Evolutionary conservation across 805 yeast genomes (phyloP), one percentile per base, ranked within the genome.

Genomic region (Torulaspora maleeae): DNA sequence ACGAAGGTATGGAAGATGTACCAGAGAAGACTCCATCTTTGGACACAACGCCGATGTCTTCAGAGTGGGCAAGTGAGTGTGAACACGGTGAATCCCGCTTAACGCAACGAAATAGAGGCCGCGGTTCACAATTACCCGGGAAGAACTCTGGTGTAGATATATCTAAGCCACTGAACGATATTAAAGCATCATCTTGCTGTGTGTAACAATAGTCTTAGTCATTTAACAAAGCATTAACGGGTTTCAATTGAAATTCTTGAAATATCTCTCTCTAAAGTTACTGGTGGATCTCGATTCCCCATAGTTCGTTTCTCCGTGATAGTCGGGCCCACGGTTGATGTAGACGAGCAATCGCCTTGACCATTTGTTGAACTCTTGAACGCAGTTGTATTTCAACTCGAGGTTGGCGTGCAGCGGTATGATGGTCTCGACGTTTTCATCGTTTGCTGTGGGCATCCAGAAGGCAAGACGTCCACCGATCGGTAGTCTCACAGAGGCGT

Each of bases 381-480:
- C 91, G 49, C 95, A 73, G 48, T 82, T 79, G 53, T 84, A 80
- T 38, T 82, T 68, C 54, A 89, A 71, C 56, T 85, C 84, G 47
- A 93, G 64, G 35, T 76, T 78, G 49, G 78, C 73, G 64, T 93
- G 96, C 54, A 79, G 80, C 4, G 98, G 98, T 20, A 90, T 79
- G 43, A 75, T 71, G 37, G 85, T 79, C 45, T 74, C 78, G 28
- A 79, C 73, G 51, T 77, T 80, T 53, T 86, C 95, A 57, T 86
- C 95, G 61, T 90, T 89, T 1, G 96, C 95, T 1, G 95, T 84
- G 0, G 99, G 99, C 93, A 90, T 87, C 99, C 99, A 93, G 64
- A 89, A 90, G 22, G 93, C 86, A 28, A 93, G 71, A 51, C 98
- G 71, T 0, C 97, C 96, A 6, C 78, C 78, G 2, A 79, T 67